Percentiles rank a stretch among this genome's conserved stretches.
These are phyloP conservation scores for Gonapodya prolifera DNA, from an alignment of 192 early-diverging fungal species.

Conservation along the genomic window DNA sequence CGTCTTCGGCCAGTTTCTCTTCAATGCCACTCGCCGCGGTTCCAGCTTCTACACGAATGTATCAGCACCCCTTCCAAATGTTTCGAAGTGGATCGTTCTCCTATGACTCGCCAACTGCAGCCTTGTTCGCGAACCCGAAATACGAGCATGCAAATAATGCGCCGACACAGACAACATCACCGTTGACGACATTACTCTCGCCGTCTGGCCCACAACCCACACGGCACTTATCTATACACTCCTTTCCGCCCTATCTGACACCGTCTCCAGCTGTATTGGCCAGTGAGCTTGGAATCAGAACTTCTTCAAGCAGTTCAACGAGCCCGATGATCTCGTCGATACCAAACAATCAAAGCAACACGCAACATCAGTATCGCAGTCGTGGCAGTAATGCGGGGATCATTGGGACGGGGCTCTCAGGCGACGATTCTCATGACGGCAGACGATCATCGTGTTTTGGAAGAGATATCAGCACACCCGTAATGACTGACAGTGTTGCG, in stretches of 20 bases:
- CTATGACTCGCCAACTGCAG: background rate
- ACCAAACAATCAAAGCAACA: background rate
- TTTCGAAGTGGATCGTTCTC: background rate
- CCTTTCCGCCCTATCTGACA: background rate
- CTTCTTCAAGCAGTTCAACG: no score
- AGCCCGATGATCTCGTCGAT: background rate
- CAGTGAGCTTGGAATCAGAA: background rate
- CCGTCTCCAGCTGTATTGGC: background rate
- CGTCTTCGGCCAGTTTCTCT: background rate
- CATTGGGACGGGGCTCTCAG: no score
- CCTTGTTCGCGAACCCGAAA: no score
- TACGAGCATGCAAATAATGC: no score
- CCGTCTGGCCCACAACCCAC: background rate
- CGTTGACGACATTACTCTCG: background rate
- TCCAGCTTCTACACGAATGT: background rate
- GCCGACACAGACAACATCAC: background rate
- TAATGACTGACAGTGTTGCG: no score
- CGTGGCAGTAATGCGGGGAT: background rate
- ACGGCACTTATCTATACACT: background rate
- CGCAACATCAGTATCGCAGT: background rate
- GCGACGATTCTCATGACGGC: no score
- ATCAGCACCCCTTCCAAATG: background rate
- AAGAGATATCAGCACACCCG: no score
- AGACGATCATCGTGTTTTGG: no score
- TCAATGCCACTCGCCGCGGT: background rate